phyloP scores from a whole-genome alignment of 805 yeast species.

The Candida dajiaensis region DNA sequence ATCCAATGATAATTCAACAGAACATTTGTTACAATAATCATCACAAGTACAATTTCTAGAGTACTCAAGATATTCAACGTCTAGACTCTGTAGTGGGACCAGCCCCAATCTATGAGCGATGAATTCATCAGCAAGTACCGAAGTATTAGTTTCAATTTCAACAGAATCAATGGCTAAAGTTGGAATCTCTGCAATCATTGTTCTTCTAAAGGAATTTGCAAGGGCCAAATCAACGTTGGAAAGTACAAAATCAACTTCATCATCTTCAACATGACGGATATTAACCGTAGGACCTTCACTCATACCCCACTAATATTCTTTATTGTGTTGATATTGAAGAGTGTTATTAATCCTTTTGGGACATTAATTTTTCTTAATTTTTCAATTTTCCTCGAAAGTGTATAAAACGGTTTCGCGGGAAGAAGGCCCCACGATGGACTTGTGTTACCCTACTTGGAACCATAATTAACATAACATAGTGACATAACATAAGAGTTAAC shows the following conservation, averaged over 20 bases:
- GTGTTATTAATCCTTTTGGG: too few relatives aligned
- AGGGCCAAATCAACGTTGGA: slow-evolving; percentile 82
- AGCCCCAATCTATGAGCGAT: slow-evolving; percentile 91
- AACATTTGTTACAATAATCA: slow-evolving; percentile 92
- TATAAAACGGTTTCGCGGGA: too few relatives aligned
- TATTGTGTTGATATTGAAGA: too few relatives aligned
- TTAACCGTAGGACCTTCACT: slow-evolving; percentile 68
- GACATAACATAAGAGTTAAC: too few relatives aligned
- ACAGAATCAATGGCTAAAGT: slow-evolving; percentile 95
- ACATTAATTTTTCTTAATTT: too few relatives aligned
- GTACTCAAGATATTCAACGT: slow-evolving; percentile 78
- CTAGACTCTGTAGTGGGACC: slow-evolving; percentile 80
- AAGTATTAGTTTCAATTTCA: slow-evolving; percentile 86
- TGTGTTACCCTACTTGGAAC: too few relatives aligned
- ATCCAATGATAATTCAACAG: slow-evolving; percentile 77
- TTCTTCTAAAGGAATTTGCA: slow-evolving; percentile 88
- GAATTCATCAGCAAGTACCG: slow-evolving; percentile 96
- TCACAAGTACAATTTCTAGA: slow-evolving; percentile 97
- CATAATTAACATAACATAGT: too few relatives aligned
- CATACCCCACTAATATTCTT: too few relatives aligned
- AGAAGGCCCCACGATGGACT: too few relatives aligned
- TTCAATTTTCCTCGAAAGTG: too few relatives aligned
- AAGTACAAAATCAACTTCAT: slow-evolving; percentile 85
- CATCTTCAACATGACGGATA: slow-evolving; percentile 78
- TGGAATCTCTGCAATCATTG: slow-evolving; percentile 94